These are phyloP conservation scores for Spergularia bocconei DNA, from an alignment of 148 eudicot species.

Conservation along the genomic window DNA sequence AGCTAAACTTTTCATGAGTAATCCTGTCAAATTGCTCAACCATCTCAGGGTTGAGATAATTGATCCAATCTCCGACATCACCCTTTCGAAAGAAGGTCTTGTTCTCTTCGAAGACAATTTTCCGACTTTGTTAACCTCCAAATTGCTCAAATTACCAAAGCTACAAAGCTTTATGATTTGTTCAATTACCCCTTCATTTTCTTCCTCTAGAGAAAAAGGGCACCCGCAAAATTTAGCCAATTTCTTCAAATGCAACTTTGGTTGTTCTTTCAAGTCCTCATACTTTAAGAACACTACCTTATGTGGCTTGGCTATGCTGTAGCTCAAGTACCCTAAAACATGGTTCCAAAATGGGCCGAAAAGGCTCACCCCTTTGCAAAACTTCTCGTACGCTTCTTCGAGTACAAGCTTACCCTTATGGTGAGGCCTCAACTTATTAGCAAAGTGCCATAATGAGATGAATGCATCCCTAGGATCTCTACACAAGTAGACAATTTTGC, in stretches of 20 bases:
- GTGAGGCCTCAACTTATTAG: slow-evolving; percentile 29
- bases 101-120: slow-evolving; percentile 30
- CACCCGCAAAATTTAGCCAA: slow-evolving; percentile 41
- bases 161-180: slow-evolving; percentile 38
- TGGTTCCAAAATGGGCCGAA: slow-evolving; percentile 49
- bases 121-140: slow-evolving; percentile 46
- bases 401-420: slow-evolving; percentile 1
- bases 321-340: slow-evolving; percentile 38
- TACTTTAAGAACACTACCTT: slow-evolving; percentile 37
- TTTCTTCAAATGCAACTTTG: slow-evolving; percentile 28
- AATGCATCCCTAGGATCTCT: slow-evolving; percentile 53
- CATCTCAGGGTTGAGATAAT: slow-evolving; percentile 39
- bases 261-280: slow-evolving; percentile 44
- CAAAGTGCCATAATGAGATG: slow-evolving; percentile 48
- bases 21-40: slow-evolving; percentile 27
- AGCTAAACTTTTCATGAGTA: slow-evolving; percentile 26
- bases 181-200: slow-evolving; percentile 27
- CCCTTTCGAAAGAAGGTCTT: slow-evolving; percentile 39
- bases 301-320: slow-evolving; percentile 30
- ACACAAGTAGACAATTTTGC: slow-evolving; percentile 42
- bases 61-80: slow-evolving; percentile 49
- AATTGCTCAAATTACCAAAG: slow-evolving; percentile 39
- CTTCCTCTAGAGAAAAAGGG: slow-evolving; percentile 43
- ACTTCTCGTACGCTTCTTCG: slow-evolving; percentile 35
- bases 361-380: slow-evolving; percentile 25